Base-by-base conservation (phyloP, 2,329 filamentous ascomycete species). In the Nannizzia gypsea region DNA sequence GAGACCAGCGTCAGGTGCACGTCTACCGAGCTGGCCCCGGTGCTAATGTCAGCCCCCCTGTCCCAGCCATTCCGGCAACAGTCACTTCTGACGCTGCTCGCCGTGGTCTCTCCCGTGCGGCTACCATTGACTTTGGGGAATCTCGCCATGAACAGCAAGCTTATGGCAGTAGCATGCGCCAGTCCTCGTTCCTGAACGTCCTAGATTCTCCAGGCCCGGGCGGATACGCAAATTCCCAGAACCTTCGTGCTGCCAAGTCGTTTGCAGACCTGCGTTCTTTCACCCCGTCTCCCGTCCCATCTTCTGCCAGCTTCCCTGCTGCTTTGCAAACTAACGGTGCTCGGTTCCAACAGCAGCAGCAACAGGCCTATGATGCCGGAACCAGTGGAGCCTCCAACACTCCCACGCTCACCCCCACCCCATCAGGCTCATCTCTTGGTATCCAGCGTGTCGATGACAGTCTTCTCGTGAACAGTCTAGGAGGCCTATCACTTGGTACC, bases 121-220 rank as follows among this genome's bases (percentile, higher is more conserved):
- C 93, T n/a, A 97, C 93, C 1, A 96, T 95, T 65, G 93, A 97
- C 73, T 97, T 97, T 73, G 90, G 89, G 65, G 87, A 90, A 63
- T 84, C 88, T 57, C 82, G 88, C 59, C 87, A 87, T 63, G 86
- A 87, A 22, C 38, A 44, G 15, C 38, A 58, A 13, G 85, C 85
- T 20, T 80, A 80, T 56, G 84, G 82, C 65, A 87, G 87, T 65
- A 92, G 90, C 65, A 81, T 96, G 38, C 76, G 77, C 61, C 85
- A 92, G 64, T 89, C 92, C 66, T 86, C 87, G 11, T 90, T 91
- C n/a, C 79, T 97, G 40, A 88, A 91, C 70, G 84, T 93, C 61
- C 85, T 91, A n/a, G 89, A 89, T 65, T 91, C 89, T 46, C 69
- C 89, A 83, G 26, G 26, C 8, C 38, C 34, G 17, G 75, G 76